These are phyloP conservation scores for Capronia americana DNA, from an alignment of 2,329 filamentous ascomycete species.

Conservation along the genomic window DNA sequence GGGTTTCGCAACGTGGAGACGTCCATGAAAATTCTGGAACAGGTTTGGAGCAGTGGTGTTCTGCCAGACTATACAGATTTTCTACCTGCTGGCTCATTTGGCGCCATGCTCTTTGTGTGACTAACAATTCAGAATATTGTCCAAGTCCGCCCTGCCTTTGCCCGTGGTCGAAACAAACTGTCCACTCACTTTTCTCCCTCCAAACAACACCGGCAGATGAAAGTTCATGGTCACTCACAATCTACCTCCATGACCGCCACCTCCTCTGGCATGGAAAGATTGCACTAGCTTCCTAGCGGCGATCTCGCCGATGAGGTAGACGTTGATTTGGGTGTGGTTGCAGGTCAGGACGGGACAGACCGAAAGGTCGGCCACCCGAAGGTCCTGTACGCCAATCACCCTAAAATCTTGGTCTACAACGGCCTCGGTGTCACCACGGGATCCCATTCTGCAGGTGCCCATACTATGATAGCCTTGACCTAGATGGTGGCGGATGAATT, in stretches of 20 bases:
- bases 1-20: conserved; percentile 25
- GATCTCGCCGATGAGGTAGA: conserved; percentile 60
- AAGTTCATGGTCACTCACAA: not conserved
- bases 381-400: conserved; percentile 45
- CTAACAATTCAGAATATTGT: not conserved
- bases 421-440: conserved; percentile 48
- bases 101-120: conserved; percentile 19
- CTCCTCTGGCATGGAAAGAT: not conserved
- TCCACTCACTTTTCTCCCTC: no score
- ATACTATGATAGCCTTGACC: conserved; percentile 62
- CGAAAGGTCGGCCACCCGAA: conserved; percentile 53
- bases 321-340: conserved; percentile 60
- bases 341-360: conserved; percentile 51
- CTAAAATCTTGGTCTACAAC: conserved; percentile 55
- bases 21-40: conserved; percentile 17
- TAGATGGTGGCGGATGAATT: conserved; percentile 54
- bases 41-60: conserved; percentile 8
- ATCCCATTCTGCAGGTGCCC: conserved; percentile 65
- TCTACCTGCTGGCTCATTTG: conserved; percentile 1
- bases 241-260: not conserved
- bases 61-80: conserved; percentile 11
- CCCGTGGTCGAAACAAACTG: no score
- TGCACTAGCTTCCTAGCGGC: conserved; percentile 58
- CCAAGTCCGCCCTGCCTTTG: no score
- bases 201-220: not conserved